A percentile compares a stretch with the other conserved stretches of the same genome.
phyloP scores from a whole-genome alignment of 352 stramenopile species.

The Pythium myriotylum region DNA sequence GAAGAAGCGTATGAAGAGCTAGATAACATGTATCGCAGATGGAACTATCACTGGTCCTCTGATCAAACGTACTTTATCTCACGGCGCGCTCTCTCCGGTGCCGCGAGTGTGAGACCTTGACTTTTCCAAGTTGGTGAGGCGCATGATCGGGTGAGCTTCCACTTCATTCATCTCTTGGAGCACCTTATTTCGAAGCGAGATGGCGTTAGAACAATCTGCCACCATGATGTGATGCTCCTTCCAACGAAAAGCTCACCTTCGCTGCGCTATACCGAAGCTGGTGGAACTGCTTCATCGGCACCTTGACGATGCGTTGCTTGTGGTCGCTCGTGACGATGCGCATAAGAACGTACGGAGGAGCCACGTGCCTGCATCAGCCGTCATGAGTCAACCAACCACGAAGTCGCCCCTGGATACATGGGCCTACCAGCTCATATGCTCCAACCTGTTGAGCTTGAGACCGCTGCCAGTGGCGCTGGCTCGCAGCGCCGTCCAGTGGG shows the following conservation, averaged over 20 bases:
- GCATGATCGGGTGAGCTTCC: conserved; percentile 79
- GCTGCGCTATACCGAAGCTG: conserved; percentile 73
- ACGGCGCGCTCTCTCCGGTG: background rate
- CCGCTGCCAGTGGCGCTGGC: background rate
- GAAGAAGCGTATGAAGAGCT: conserved; percentile 88
- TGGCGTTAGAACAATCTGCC: background rate
- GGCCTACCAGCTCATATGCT: conserved; percentile 43
- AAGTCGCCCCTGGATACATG: background rate
- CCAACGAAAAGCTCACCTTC: conserved; percentile 33
- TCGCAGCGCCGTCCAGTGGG: conserved; percentile 20
- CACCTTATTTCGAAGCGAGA: conserved; percentile 34
- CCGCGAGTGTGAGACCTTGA: background rate
- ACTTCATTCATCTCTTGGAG: conserved; percentile 78
- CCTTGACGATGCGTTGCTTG: conserved; percentile 40
- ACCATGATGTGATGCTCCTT: too few species aligned
- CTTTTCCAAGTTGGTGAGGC: conserved; percentile 52
- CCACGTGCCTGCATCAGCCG: conserved; percentile 13
- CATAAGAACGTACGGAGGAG: conserved; percentile 38
- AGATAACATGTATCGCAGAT: conserved; percentile 16
- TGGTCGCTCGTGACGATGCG: conserved; percentile 57
- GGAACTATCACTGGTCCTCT: background rate
- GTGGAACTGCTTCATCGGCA: conserved; percentile 71
- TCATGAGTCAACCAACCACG: background rate
- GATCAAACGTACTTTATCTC: too few species aligned
- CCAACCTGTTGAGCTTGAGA: conserved; percentile 32